Percentiles rank a stretch among this genome's conserved stretches.
Evolutionary conservation across 1,284 basidiomycete species (phyloP).

Genomic region (Vanrija humicola): DNA sequence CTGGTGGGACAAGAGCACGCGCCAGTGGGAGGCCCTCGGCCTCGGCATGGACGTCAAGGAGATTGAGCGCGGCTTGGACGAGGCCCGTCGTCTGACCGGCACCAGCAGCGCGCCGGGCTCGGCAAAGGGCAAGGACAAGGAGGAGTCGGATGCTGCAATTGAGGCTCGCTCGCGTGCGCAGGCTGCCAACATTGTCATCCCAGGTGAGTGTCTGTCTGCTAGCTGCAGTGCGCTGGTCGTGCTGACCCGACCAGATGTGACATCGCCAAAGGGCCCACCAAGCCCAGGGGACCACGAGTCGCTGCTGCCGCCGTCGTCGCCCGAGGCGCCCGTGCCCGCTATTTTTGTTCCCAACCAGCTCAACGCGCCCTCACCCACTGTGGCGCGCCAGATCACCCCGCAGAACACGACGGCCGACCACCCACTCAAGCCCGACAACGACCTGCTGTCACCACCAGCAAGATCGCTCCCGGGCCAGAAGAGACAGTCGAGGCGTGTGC

Average conservation of each 20-base stretch:
- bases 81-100: slow-evolving; percentile 34
- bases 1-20: slow-evolving; percentile 78
- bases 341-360: not conserved
- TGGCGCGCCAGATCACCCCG: slow-evolving; percentile 33
- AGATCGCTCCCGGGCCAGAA: slow-evolving; percentile 14
- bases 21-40: slow-evolving; percentile 76
- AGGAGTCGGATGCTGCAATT: slow-evolving; percentile 13
- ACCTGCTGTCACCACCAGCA: slow-evolving; percentile 39
- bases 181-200: slow-evolving; percentile 23
- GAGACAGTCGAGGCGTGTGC: slow-evolving; percentile 2
- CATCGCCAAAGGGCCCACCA: slow-evolving; percentile 6
- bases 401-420: slow-evolving; percentile 29
- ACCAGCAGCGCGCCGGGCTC: slow-evolving; percentile 8
- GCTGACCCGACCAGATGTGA: not conserved
- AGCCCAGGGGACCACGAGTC: slow-evolving; percentile 37
- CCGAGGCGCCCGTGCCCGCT: not conserved
- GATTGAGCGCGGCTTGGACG: slow-evolving; percentile 39
- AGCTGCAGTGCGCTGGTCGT: not conserved
- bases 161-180: not conserved
- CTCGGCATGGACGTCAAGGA: slow-evolving; percentile 55
- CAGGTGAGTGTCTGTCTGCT: slow-evolving; percentile 27
- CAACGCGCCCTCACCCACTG: slow-evolving; percentile 11
- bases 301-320: slow-evolving; percentile 32
- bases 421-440: slow-evolving; percentile 27
- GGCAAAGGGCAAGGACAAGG: slow-evolving; percentile 28